These are phyloP conservation scores for Lomentospora prolificans DNA, from an alignment of 2,329 filamentous ascomycete species.

Conservation along the genomic window DNA sequence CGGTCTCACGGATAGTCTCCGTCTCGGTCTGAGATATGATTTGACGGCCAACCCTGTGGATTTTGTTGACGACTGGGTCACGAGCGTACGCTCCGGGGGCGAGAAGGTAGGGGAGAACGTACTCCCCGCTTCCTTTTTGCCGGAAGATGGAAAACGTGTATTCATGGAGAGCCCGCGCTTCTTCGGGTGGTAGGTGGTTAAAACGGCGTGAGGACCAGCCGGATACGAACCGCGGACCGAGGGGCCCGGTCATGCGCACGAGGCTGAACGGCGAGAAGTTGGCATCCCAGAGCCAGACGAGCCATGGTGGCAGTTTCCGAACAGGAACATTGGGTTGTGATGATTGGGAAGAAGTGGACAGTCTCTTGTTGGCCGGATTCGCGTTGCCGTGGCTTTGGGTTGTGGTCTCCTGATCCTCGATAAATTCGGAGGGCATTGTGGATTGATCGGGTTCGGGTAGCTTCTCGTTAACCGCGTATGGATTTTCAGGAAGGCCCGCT, in stretches of 20 bases:
- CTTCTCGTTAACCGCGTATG: constrained; percentile 71
- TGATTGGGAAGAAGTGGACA: constrained; percentile 25
- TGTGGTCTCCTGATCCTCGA: constrained; percentile 56
- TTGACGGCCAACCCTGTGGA: constrained; percentile 79
- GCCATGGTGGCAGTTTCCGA: constrained; percentile 68
- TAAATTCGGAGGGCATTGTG: constrained; percentile 67
- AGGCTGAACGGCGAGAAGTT: constrained; percentile 94
- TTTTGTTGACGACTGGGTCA: constrained; percentile 75
- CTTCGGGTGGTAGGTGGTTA: constrained; percentile 70
- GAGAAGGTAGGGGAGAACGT: constrained; percentile 83
- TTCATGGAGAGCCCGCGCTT: constrained; percentile 78
- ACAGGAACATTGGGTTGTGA: constrained; percentile 26
- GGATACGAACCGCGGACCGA: constrained; percentile 85
- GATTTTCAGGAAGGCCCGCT: constrained; percentile 89
- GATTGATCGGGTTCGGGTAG: constrained; percentile 71
- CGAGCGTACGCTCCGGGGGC: constrained; percentile 90
- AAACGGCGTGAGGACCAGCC: constrained; percentile 93
- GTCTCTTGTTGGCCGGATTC: constrained; percentile 14
- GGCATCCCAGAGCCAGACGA: constrained; percentile 91
- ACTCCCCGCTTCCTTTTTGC: constrained; percentile 86
- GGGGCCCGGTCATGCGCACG: constrained; percentile 75
- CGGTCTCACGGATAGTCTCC: constrained; percentile 39
- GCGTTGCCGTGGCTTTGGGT: constrained; percentile 24
- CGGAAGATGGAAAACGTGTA: constrained; percentile 94
- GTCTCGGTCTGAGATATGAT: constrained; percentile 22